Conservation (phyloP, 208 protist species). For the Acanthamoeba healyi region DNA sequence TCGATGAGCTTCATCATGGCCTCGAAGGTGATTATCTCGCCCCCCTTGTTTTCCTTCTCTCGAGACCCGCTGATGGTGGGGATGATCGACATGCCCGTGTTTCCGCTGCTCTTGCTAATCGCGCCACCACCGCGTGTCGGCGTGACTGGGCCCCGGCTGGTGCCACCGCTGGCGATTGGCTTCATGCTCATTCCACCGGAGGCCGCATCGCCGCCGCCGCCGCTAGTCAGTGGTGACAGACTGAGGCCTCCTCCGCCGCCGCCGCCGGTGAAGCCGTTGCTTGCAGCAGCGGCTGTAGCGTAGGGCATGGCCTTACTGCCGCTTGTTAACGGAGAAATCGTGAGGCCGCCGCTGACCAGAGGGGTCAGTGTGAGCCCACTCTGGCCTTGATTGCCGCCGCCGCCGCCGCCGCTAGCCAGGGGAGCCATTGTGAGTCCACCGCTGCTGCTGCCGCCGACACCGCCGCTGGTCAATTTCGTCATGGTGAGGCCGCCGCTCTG, state of each 20-base stretch:
- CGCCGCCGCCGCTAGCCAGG: background rate
- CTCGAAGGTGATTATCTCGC: constrained; percentile 74
- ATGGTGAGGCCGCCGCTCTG: background rate
- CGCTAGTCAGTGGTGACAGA: background rate
- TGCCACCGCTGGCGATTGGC: constrained; percentile 1
- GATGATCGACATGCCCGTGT: background rate
- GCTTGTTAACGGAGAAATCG: background rate
- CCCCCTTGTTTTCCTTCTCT: background rate
- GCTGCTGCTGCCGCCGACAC: background rate
- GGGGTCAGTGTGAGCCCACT: background rate
- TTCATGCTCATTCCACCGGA: constrained; percentile 11
- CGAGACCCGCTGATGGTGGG: background rate
- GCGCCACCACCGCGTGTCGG: background rate
- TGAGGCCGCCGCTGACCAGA: background rate
- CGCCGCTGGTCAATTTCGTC: background rate
- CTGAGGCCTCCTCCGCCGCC: background rate
- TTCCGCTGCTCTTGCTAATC: background rate
- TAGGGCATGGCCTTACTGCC: background rate
- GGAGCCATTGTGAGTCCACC: background rate
- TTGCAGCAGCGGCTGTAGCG: background rate
- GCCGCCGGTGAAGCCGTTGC: constrained; percentile 1
- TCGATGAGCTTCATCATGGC: constrained; percentile 71
- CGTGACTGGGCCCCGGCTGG: background rate
- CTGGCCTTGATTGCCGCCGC: background rate
- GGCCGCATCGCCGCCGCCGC: background rate